Percentiles rank a stretch among this genome's conserved stretches.
Conservation (phyloP, 192 early-diverging fungal species). For the Haplosporangium gracile region DNA sequence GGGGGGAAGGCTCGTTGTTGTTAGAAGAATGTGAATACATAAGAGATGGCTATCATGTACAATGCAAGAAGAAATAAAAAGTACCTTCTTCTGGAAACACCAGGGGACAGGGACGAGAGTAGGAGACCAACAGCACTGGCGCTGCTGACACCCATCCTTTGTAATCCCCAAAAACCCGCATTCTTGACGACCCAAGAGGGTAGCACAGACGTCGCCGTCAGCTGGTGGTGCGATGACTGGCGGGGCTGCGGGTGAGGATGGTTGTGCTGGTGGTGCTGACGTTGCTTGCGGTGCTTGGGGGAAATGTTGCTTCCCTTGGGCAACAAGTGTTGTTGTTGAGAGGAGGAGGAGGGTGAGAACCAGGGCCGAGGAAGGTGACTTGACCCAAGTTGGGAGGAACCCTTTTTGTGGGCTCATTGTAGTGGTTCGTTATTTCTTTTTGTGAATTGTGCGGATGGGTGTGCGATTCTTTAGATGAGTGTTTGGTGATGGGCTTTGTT, state of each 20-base stretch:
- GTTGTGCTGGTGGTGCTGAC: neutral
- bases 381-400: no score
- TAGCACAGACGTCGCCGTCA: slow-evolving; percentile 7
- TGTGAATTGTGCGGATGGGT: no score
- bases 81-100: slow-evolving; percentile 55
- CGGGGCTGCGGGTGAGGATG: neutral
- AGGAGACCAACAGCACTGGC: slow-evolving; percentile 48
- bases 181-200: slow-evolving; percentile 20
- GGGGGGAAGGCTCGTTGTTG: neutral
- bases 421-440: no score
- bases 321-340: no score
- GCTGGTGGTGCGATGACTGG: neutral
- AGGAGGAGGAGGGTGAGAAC: no score
- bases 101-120: slow-evolving; percentile 35
- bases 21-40: neutral
- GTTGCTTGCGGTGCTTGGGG: neutral
- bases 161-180: slow-evolving; percentile 43
- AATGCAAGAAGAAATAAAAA: neutral
- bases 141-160: slow-evolving; percentile 29
- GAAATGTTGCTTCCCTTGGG: no score
- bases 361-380: no score
- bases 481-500: no score
- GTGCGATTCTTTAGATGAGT: no score
- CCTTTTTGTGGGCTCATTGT: no score
- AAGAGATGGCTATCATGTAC: neutral